Evolutionary conservation across 2,329 filamentous ascomycete genomes (phyloP).

Genomic region (Pestalotiopsis sp.): DNA sequence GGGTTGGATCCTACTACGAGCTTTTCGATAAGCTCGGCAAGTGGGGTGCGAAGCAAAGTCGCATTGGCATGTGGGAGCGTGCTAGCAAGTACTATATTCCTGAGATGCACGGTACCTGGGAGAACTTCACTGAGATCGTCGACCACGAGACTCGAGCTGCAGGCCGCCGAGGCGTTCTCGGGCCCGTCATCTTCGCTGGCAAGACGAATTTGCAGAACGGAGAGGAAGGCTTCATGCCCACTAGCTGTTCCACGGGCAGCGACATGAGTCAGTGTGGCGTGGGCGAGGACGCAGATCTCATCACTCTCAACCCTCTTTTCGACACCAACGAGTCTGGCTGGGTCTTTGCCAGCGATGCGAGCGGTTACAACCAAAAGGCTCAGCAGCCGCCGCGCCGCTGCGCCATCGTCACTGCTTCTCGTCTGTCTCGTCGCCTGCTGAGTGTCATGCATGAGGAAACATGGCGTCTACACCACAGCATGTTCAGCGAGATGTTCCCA

Average conservation of each 20-base stretch:
- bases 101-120: constrained; percentile 68
- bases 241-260: constrained; percentile 55
- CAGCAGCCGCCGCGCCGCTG: constrained; percentile 67
- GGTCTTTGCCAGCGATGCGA: constrained; percentile 72
- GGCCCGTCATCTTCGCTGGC: constrained; percentile 59
- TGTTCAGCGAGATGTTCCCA: constrained; percentile 83
- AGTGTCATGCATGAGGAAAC: constrained; percentile 77
- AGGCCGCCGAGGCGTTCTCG: constrained; percentile 65
- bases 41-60: constrained; percentile 70
- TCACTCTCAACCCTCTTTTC: constrained; percentile 78
- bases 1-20: constrained; percentile 70
- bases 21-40: constrained; percentile 68
- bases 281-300: constrained; percentile 73
- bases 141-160: constrained; percentile 59
- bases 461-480: constrained; percentile 66
- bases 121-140: constrained; percentile 70
- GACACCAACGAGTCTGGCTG: constrained; percentile 72
- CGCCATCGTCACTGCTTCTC: constrained; percentile 72
- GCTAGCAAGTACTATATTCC: constrained; percentile 79
- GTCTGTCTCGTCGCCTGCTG: constrained; percentile 68
- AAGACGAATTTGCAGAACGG: constrained; percentile 51
- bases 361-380: constrained; percentile 61
- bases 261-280: constrained; percentile 63
- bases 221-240: constrained; percentile 57
- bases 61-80: constrained; percentile 77